Percentiles rank a stretch among this genome's conserved stretches.
These are phyloP conservation scores for Nicotiana undulata DNA, from an alignment of 257 asterid genomes.

Conservation along the genomic window DNA sequence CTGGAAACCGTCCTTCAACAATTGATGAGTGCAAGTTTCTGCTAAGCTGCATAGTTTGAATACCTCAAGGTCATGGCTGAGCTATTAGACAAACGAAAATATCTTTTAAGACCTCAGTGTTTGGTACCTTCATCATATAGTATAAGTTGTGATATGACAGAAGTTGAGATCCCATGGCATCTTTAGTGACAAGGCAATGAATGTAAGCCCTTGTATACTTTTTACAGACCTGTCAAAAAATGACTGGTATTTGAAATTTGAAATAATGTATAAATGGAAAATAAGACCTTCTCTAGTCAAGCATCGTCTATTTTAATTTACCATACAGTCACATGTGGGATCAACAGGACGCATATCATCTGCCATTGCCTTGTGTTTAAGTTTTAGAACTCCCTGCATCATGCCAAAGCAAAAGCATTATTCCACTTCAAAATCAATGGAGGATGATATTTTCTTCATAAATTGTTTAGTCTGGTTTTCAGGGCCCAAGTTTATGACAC, in stretches of 20 bases:
- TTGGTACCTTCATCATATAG: slow-evolving; percentile 84
- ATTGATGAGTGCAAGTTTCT: slow-evolving; percentile 81
- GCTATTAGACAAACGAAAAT: background rate
- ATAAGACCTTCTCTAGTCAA: background rate
- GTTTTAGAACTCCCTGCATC: slow-evolving; percentile 83
- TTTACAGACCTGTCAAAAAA: slow-evolving; percentile 64
- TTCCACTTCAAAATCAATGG: background rate
- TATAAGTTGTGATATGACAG: slow-evolving; percentile 79
- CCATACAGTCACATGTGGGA: slow-evolving; percentile 81
- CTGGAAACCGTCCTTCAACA: slow-evolving; percentile 69
- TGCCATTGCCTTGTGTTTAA: slow-evolving; percentile 79
- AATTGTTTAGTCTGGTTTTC: background rate
- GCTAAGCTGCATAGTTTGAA: slow-evolving; percentile 70
- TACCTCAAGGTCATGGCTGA: slow-evolving; percentile 8
- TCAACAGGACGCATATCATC: slow-evolving; percentile 78
- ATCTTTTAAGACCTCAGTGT: background rate
- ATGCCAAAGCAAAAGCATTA: slow-evolving; percentile 1
- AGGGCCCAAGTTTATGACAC: background rate
- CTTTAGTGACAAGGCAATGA: slow-evolving; percentile 91
- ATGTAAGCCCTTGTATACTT: slow-evolving; percentile 83
- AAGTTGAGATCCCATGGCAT: slow-evolving; percentile 98
- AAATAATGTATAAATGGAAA: background rate
- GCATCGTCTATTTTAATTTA: slow-evolving; percentile 20
- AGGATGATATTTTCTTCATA: background rate
- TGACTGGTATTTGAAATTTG: background rate